Base-by-base conservation (phyloP, 768 basidiomycete genomes). In the Boletus rufocinnamomeus region DNA sequence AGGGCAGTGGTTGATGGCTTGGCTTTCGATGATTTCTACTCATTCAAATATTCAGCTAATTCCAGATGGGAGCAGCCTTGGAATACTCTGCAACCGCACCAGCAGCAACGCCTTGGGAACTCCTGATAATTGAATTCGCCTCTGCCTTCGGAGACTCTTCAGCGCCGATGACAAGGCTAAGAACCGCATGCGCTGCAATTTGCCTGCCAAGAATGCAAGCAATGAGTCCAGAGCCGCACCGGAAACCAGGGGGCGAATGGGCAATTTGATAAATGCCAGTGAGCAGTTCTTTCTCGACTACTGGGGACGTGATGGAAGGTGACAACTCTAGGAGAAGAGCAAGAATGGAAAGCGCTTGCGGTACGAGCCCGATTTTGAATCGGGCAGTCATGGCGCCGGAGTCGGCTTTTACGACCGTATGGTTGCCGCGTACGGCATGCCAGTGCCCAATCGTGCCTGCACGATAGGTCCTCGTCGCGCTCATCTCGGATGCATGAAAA, bases 31-130 rank as follows among this genome's bases (percentile, higher is more conserved):
- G 75, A 70, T 50, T 78, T 78, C 80, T 84, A 62, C 43, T 50
- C 27, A 23, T 43, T 27, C 23, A 32, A 52, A 38, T 44, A 57
- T 67, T 59, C 34, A 10, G 13, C 50, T 11, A 17, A 2, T 25
- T 1, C n/a, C 43, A 51, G 47, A 21, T 16, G 23, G 30, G 21
- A 34, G 97, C 74, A 51, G 84, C 76, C 70, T 89, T 94, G 3
- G 88, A 84, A 67, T 93, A 95, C 70, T 93, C 88, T 0, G 87
- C 88, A 59, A 97, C 89, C 7, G 90, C 86, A 19, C 89, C 91
- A 0, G 91, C 90, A 16, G 91, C 89, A 38, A 94, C 80, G 21
- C 78, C 80, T 32, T 83, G 86, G 38, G 86, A 77, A 60, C 83
- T 84, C 68, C 78, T 84, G 23, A 95, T 96, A 3, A 80, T 73